phyloP scores from a whole-genome alignment of 2,329 filamentous ascomycete species.

The Dendryphion nanum region DNA sequence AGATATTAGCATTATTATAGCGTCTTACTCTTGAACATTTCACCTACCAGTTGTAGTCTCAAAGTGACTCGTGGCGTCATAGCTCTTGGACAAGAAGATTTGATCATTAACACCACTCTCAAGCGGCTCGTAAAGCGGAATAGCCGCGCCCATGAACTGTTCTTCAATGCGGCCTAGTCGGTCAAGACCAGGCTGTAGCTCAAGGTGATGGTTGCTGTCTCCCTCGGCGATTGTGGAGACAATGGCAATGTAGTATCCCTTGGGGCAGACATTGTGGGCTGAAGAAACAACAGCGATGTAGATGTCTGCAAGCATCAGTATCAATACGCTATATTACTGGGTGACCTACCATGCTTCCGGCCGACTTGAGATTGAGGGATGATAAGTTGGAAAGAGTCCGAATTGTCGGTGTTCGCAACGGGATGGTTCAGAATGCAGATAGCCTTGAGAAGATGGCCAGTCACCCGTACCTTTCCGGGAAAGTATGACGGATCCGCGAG shows the following conservation, averaged over 20 bases:
- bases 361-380: slow-evolving; percentile 97
- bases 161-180: slow-evolving; percentile 92
- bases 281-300: slow-evolving; percentile 96
- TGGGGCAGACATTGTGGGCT: slow-evolving; percentile 96
- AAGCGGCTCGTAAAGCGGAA: slow-evolving; percentile 89
- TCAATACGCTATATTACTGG: background rate
- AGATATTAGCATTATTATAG: too few relatives aligned
- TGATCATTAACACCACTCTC: slow-evolving; percentile 81
- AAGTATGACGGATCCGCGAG: slow-evolving; percentile 97
- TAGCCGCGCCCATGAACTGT: slow-evolving; percentile 92
- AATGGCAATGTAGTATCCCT: slow-evolving; percentile 98
- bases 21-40: background rate
- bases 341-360: slow-evolving; percentile 79
- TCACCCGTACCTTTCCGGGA: slow-evolving; percentile 79
- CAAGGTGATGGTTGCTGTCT: slow-evolving; percentile 88
- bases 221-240: slow-evolving; percentile 96
- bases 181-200: slow-evolving; percentile 89
- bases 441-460: slow-evolving; percentile 88
- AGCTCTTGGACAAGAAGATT: slow-evolving; percentile 97
- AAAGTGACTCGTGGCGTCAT: slow-evolving; percentile 96
- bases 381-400: slow-evolving; percentile 90
- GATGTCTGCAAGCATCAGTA: slow-evolving; percentile 62
- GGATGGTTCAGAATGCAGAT: slow-evolving; percentile 98
- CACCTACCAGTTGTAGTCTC: slow-evolving; percentile 72
- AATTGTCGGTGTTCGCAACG: slow-evolving; percentile 81